Percentiles rank a stretch among this genome's conserved stretches.
Conservation (phyloP, 495 filamentous ascomycete genomes). For the Penicillium argentinense region DNA sequence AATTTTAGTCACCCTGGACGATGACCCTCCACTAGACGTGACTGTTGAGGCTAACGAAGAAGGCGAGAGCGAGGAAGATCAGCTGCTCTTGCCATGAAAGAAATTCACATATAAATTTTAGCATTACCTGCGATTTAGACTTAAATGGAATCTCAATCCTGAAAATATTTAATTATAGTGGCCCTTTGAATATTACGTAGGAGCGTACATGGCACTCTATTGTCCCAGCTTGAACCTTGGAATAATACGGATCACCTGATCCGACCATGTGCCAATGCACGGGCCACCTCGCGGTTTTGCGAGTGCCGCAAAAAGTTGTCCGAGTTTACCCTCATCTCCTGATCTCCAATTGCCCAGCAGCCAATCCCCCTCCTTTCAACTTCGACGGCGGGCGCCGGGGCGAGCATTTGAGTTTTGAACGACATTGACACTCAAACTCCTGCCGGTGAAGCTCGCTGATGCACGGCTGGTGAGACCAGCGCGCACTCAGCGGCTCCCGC, state of each 20-base stretch:
- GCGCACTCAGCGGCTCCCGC: conserved; percentile 30
- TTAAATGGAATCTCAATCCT: too few relatives aligned
- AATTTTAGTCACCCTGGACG: conserved; percentile 19
- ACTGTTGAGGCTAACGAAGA: conserved; percentile 22
- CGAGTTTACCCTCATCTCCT: conserved; percentile 16
- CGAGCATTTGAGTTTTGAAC: background rate
- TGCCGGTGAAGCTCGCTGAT: conserved; percentile 11
- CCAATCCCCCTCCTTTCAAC: background rate
- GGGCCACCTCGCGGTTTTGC: conserved; percentile 19
- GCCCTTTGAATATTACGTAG: too few relatives aligned
- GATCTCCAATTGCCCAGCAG: conserved; percentile 10
- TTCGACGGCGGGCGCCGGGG: background rate
- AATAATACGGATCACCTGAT: conserved; percentile 21
- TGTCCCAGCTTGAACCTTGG: too few relatives aligned
- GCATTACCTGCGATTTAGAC: too few relatives aligned
- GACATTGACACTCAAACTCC: background rate
- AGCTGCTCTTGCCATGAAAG: conserved; percentile 10
- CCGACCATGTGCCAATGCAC: conserved; percentile 19
- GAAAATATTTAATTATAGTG: too few relatives aligned
- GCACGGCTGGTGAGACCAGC: conserved; percentile 23
- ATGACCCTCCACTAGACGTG: conserved; percentile 11
- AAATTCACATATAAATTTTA: too few relatives aligned
- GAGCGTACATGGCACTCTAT: too few relatives aligned
- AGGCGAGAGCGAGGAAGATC: conserved; percentile 19
- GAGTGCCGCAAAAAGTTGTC: conserved; percentile 24